These are phyloP conservation scores for Conoideocrella luteorostrata DNA, from an alignment of 2,329 filamentous ascomycete species.

Conservation along the genomic window DNA sequence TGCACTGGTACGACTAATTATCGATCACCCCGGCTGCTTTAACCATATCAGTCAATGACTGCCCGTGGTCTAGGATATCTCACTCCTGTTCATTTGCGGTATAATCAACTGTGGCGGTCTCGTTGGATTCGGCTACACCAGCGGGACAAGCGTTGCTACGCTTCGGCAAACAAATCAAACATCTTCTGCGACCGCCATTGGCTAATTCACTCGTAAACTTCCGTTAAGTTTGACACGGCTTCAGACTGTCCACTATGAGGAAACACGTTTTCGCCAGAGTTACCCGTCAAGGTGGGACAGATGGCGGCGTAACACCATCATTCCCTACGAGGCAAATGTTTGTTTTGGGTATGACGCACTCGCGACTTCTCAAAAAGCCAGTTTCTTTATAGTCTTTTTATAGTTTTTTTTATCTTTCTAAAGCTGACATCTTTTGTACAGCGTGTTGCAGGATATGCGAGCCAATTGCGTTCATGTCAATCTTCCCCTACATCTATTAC, in stretches of 20 bases:
- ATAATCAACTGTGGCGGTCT: no score
- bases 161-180: no score
- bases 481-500: slow-evolving; percentile 97
- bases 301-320: slow-evolving; percentile 20
- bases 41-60: no score
- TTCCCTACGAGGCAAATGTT: slow-evolving; percentile 43
- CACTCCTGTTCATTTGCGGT: no score
- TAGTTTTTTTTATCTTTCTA: background rate
- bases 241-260: slow-evolving; percentile 23
- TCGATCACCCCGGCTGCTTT: no score
- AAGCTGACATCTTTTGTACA: slow-evolving; percentile 26
- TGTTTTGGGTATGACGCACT: slow-evolving; percentile 43
- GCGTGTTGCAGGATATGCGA: slow-evolving; percentile 94
- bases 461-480: slow-evolving; percentile 98
- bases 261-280: slow-evolving; percentile 18
- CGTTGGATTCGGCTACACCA: no score
- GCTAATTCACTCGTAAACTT: no score
- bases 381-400: background rate
- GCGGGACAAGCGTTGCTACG: no score
- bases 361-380: slow-evolving; percentile 1
- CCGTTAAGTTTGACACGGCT: no score
- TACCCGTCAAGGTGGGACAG: slow-evolving; percentile 17
- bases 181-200: no score
- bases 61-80: no score
- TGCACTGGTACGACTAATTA: no score